Percentiles rank a stretch among this genome's conserved stretches.
phyloP scores from a whole-genome alignment of 345 rosid species.

The Eucalyptus regnans region DNA sequence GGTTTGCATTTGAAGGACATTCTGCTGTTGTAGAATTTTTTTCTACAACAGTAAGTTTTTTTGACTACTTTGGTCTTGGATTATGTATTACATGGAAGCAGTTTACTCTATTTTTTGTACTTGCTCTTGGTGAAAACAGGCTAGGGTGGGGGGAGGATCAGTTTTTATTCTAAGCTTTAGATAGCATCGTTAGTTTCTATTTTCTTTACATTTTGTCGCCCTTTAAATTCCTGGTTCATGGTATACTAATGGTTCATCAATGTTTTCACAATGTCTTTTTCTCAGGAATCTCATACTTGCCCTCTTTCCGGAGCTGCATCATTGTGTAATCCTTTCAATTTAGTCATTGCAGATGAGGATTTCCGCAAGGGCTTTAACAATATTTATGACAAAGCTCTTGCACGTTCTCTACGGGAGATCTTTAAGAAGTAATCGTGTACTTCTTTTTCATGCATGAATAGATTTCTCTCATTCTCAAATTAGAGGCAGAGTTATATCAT shows the following conservation, averaged over 20 bases:
- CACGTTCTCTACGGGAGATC: conserved; percentile 52
- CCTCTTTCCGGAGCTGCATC: conserved; percentile 76
- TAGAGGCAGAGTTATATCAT: too few relatives aligned
- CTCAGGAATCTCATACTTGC: conserved; percentile 60
- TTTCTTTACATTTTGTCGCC: background rate
- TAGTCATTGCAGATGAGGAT: conserved; percentile 84
- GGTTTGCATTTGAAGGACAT: background rate
- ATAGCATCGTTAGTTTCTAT: background rate
- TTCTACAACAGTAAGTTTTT: background rate
- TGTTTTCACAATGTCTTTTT: background rate
- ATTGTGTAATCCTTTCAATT: conserved; percentile 89
- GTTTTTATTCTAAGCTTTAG: background rate
- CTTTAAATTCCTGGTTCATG: background rate
- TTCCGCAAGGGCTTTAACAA: conserved; percentile 87
- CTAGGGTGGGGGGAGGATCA: background rate
- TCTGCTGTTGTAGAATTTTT: background rate
- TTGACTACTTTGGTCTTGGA: background rate
- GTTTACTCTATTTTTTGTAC: background rate
- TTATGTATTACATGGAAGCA: background rate
- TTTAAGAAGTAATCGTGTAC: conserved; percentile 42
- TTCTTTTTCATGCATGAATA: background rate
- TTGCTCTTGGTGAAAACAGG: background rate
- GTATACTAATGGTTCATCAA: background rate
- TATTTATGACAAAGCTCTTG: conserved; percentile 72
- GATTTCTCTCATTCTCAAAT: background rate